phyloP scores from a whole-genome alignment of 352 stramenopile species.

The Globisporangium megalacanthum region DNA sequence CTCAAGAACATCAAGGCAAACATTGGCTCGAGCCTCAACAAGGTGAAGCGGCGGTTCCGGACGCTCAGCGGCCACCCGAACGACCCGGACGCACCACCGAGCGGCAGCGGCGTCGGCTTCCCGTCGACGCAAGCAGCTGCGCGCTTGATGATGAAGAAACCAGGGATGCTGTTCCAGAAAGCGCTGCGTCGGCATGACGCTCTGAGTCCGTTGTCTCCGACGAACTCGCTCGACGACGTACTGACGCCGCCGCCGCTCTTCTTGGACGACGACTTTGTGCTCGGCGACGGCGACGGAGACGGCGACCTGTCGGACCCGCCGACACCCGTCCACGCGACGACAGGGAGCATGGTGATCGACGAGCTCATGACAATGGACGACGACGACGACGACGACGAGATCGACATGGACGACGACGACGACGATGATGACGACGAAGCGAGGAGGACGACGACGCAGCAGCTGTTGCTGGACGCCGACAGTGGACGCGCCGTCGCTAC shows the following conservation, averaged over 20 bases:
- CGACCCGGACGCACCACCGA: conserved; percentile 19
- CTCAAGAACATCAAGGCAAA: conserved; percentile 74
- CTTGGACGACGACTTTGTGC: conserved; percentile 11
- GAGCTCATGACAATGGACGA: not conserved
- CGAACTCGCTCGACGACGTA: conserved; percentile 22
- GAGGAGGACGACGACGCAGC: not conserved
- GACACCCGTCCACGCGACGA: not conserved
- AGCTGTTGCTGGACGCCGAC: not conserved
- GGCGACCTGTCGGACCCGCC: conserved; percentile 4
- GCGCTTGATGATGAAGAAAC: conserved; percentile 62
- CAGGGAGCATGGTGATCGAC: conserved; percentile 1
- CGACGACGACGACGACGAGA: conserved; percentile 9
- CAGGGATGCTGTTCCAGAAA: conserved; percentile 62
- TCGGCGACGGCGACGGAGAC: conserved; percentile 8
- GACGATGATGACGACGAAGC: conserved; percentile 7
- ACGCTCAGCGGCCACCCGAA: conserved; percentile 54
- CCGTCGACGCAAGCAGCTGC: conserved; percentile 31
- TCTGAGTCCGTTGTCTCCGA: conserved; percentile 14
- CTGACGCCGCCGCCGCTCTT: conserved; percentile 20
- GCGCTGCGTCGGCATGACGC: conserved; percentile 22
- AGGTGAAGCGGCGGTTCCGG: conserved; percentile 67
- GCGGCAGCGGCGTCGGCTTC: conserved; percentile 3
- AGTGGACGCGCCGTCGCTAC: conserved; percentile 15
- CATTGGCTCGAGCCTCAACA: conserved; percentile 69
- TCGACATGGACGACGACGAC: conserved; percentile 4